These are phyloP conservation scores for Talaromyces sp. DNA, from an alignment of 2,329 filamentous ascomycete genomes.

Conservation along the genomic window DNA sequence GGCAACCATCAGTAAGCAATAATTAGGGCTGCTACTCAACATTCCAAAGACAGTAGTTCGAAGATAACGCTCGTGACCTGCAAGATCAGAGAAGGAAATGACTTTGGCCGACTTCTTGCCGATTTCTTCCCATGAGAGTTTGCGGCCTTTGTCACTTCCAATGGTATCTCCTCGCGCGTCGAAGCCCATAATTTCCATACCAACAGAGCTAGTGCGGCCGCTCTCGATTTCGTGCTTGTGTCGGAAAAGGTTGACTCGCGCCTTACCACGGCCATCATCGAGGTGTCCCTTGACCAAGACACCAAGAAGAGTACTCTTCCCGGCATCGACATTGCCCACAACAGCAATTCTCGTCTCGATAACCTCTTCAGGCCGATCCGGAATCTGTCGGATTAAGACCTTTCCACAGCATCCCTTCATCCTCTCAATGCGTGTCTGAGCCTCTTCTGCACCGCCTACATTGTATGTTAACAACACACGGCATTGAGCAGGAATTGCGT, in stretches of 20 bases:
- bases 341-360: constrained; percentile 96
- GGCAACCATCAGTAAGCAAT: constrained; percentile 96
- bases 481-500: constrained; percentile 66
- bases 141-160: constrained; percentile 75
- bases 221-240: constrained; percentile 98
- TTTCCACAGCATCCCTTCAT: constrained; percentile 79
- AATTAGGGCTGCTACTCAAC: constrained; percentile 90
- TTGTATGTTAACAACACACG: constrained; percentile 85
- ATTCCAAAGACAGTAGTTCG: constrained; percentile 95
- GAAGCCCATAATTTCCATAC: constrained; percentile 99
- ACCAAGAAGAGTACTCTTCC: constrained; percentile 93
- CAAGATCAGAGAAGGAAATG: constrained; percentile 91
- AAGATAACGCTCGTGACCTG: constrained; percentile 91
- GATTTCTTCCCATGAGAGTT: constrained; percentile 95
- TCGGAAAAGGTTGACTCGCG: constrained; percentile 90
- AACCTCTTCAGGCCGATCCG: constrained; percentile 73
- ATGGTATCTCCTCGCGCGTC: constrained; percentile 82
- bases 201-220: constrained; percentile 89
- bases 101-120: constrained; percentile 92
- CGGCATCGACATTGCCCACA: constrained; percentile 95
- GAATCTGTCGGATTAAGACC: constrained; percentile 72
- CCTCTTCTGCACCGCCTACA: constrained; percentile 73
- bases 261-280: constrained; percentile 89
- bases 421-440: constrained; percentile 60
- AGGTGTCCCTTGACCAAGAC: constrained; percentile 93